A percentile compares a stretch with the other conserved stretches of the same genome.
Evolutionary conservation across 345 rosid genomes (phyloP).

Genomic region (Anacardium occidentale): DNA sequence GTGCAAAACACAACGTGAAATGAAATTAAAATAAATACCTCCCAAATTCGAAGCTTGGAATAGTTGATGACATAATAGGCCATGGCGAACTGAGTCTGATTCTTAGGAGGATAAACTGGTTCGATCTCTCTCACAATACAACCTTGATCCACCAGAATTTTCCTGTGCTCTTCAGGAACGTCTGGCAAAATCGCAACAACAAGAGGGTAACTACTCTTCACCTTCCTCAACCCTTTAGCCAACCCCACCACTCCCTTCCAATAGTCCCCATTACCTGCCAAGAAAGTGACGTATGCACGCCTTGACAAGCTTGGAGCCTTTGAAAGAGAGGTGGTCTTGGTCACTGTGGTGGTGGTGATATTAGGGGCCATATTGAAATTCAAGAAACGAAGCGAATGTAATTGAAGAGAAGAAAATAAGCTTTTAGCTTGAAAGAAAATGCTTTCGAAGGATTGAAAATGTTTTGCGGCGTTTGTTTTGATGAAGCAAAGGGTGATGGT

Average conservation of each 20-base stretch:
- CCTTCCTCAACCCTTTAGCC: constrained; percentile 66
- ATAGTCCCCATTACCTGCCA: constrained; percentile 73
- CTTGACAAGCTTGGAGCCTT: constrained; percentile 15
- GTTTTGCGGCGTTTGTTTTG: background rate
- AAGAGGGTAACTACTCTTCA: constrained; percentile 49
- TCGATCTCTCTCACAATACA: constrained; percentile 55
- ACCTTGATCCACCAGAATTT: constrained; percentile 49
- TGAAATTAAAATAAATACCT: constrained; percentile 32
- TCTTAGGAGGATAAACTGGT: constrained; percentile 62
- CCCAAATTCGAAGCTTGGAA: constrained; percentile 80
- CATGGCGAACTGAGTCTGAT: constrained; percentile 75
- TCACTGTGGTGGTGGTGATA: constrained; percentile 14
- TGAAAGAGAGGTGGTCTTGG: constrained; percentile 11
- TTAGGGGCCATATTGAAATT: constrained; percentile 31
- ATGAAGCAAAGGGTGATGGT: background rate
- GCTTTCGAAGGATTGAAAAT: background rate
- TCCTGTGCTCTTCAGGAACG: constrained; percentile 60
- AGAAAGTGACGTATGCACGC: constrained; percentile 54
- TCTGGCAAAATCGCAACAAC: constrained; percentile 70
- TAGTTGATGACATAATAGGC: constrained; percentile 76
- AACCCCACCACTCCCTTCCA: constrained; percentile 70
- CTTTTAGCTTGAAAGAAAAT: background rate
- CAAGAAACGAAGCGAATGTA: background rate
- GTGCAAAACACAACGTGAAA: background rate
- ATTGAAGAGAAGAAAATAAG: background rate